These are phyloP conservation scores for Yarrowia yakushimensis DNA, from an alignment of 805 yeast species.

Conservation along the genomic window DNA sequence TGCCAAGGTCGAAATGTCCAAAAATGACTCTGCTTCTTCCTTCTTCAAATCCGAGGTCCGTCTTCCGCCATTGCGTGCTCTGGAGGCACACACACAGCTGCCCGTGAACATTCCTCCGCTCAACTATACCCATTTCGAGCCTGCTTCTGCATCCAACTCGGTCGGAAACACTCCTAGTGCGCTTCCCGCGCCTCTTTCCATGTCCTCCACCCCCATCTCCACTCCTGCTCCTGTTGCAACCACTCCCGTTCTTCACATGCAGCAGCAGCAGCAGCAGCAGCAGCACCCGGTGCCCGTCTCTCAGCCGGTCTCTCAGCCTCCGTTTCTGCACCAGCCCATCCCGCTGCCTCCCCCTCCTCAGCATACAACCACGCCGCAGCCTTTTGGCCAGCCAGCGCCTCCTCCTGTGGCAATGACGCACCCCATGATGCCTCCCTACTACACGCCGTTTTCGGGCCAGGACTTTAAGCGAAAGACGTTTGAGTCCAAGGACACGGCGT, in stretches of 20 bases:
- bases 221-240: background rate
- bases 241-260: background rate
- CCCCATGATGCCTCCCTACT: slow-evolving; percentile 17
- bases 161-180: background rate
- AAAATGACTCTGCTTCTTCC: background rate
- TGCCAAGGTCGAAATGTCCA: slow-evolving; percentile 24
- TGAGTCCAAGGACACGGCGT: slow-evolving; percentile 20
- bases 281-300: background rate
- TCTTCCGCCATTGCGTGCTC: slow-evolving; percentile 1
- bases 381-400: background rate
- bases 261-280: background rate
- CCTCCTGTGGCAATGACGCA: background rate
- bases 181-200: background rate
- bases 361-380: background rate
- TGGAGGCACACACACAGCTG: background rate
- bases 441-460: slow-evolving; percentile 1
- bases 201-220: background rate
- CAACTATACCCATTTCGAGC: background rate
- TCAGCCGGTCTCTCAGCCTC: background rate
- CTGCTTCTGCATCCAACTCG: background rate
- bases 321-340: background rate
- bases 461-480: slow-evolving; percentile 14
- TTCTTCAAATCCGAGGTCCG: background rate
- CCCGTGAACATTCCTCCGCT: background rate
- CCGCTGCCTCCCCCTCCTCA: background rate